phyloP scores from a whole-genome alignment of 441 rosid species.

The Omphalea diandra region DNA sequence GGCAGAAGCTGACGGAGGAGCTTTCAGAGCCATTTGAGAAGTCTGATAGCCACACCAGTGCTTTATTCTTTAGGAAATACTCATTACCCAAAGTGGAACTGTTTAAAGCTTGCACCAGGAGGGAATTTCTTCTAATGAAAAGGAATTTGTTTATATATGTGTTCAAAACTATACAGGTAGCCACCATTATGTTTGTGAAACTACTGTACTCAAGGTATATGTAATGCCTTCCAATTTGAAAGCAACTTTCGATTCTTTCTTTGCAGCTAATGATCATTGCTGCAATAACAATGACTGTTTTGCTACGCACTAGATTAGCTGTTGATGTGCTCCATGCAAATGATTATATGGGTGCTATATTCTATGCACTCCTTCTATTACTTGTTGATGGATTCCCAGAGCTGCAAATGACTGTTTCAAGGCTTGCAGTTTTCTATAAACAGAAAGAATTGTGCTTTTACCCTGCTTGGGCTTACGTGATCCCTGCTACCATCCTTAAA shows the following conservation, averaged over 20 bases:
- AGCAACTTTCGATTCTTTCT: neutral
- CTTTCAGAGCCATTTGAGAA: constrained; percentile 36
- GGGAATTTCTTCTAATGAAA: constrained; percentile 57
- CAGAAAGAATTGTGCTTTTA: constrained; percentile 48
- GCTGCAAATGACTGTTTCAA: constrained; percentile 37
- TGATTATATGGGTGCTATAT: constrained; percentile 46
- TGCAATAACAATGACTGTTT: constrained; percentile 43
- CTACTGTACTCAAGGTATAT: too few relatives aligned
- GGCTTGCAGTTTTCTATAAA: constrained; percentile 47
- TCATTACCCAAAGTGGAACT: constrained; percentile 47
- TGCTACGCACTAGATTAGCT: constrained; percentile 39
- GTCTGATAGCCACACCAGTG: constrained; percentile 26
- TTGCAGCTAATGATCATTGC: constrained; percentile 54
- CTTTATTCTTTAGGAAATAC: constrained; percentile 36
- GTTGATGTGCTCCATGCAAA: constrained; percentile 39
- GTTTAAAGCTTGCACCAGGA: constrained; percentile 39
- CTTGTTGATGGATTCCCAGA: constrained; percentile 46
- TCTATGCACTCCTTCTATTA: constrained; percentile 37
- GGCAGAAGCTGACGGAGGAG: constrained; percentile 34
- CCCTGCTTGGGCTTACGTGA: constrained; percentile 58
- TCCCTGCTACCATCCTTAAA: constrained; percentile 47
- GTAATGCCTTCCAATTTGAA: constrained; percentile 1
- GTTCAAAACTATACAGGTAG: constrained; percentile 47
- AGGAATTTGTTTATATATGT: constrained; percentile 47
- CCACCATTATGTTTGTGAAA: neutral